Base-by-base conservation (phyloP, 805 yeast genomes). In the Wickerhamiella alocasiicola region DNA sequence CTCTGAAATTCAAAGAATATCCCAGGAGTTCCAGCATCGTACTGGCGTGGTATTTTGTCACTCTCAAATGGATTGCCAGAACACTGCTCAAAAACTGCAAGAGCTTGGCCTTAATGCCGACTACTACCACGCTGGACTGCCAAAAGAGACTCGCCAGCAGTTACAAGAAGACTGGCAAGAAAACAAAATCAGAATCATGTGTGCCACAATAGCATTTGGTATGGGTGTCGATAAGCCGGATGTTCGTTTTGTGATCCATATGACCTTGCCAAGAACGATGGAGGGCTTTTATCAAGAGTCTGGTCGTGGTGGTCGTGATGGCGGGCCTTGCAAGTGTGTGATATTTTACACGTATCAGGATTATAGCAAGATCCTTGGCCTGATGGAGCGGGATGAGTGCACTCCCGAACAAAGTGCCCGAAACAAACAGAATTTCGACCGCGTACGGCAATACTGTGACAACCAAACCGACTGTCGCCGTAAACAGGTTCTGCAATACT, bases 161-260 rank as follows among this genome's bases (percentile, higher is more conserved):
- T 74, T 84, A n/a, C 98, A 91, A 59, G 64, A 64, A 17, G 65
- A 62, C 24, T 91, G 98, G 98, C 98, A 91, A 57, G 55, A 62
- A 1, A 78, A 80, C 42, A 56, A 60, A 16, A 62, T 78, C 17
- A 79, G 78, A 54, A 79, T 87, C 1, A 85, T 91, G 11, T 88
- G 96, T 63, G 98, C 98, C 0, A 91, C 98, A 0, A 81, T 91
- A 52, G 98, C 98, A 0, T 91, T 91, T 67, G 98, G 98, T 20
- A 91, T 91, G 98, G 98, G 98, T 36, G 88, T 91, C 43, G 98
- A 91, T 61, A 91, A 91, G 57, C 81, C 95, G 0, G 94, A 91
- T 60, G 98, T 91, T 9, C 66, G 98, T 35, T 87, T 70, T 63
- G 97, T 91, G 3, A 75, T 83, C 31, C 98, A 91, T 61, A 68